Evolutionary conservation across 192 early-diverging fungal genomes (phyloP).

Genomic region (Phlyctochytrium planicorne): DNA sequence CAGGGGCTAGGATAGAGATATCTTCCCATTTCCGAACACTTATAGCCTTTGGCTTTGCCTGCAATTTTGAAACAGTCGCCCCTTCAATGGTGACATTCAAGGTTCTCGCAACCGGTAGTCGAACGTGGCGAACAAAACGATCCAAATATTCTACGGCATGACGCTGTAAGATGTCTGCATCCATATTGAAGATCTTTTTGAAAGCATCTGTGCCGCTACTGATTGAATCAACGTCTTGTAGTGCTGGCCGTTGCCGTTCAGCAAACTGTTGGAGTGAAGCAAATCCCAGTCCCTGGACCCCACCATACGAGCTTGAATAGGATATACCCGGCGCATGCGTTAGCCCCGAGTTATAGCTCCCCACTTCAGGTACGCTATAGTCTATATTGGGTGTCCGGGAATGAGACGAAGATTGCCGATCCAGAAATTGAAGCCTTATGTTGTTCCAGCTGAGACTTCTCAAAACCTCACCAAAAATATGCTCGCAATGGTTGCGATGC

Average conservation of each 20-base stretch:
- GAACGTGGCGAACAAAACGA: slow-evolving; percentile 35
- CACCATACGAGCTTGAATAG: slow-evolving; percentile 30
- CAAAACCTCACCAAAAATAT: slow-evolving; percentile 38
- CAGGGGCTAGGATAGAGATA: neutral
- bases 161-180: slow-evolving; percentile 35
- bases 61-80: neutral
- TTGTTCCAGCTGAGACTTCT: slow-evolving; percentile 50
- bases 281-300: slow-evolving; percentile 18
- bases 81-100: neutral
- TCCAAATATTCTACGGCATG: slow-evolving; percentile 52
- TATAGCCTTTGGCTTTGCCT: slow-evolving; percentile 1
- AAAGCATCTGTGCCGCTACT: slow-evolving; percentile 13
- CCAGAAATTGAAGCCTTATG: slow-evolving; percentile 45
- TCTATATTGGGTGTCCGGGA: slow-evolving; percentile 5
- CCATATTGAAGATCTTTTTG: slow-evolving; percentile 15
- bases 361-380: neutral
- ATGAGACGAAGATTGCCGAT: neutral
- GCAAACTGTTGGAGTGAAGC: slow-evolving; percentile 21
- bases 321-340: neutral
- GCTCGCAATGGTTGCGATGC: slow-evolving; percentile 28
- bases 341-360: neutral
- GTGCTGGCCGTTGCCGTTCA: slow-evolving; percentile 10
- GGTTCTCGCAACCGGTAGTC: neutral
- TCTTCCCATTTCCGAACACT: neutral
- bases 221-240: too few relatives aligned